These are phyloP conservation scores for Phlebiopsis flavidoalba DNA, from an alignment of 768 basidiomycete species.

Conservation along the genomic window DNA sequence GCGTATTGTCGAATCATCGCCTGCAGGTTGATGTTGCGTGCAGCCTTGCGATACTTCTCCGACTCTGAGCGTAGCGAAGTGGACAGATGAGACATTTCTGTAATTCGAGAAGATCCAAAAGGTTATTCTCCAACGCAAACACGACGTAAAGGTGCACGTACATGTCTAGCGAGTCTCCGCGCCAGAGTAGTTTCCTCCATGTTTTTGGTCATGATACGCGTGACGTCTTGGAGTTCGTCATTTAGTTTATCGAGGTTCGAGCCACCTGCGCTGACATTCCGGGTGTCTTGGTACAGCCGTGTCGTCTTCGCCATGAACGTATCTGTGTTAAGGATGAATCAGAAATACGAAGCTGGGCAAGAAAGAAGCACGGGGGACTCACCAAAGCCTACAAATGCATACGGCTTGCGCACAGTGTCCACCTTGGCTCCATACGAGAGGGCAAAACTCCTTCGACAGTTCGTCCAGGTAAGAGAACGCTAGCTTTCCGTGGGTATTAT, in stretches of 20 bases:
- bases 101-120: neutral
- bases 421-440: constrained; percentile 91
- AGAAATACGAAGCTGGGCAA: constrained; percentile 5
- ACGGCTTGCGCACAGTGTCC: constrained; percentile 90
- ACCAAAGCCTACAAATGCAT: constrained; percentile 99
- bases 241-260: constrained; percentile 84
- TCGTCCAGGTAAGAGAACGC: constrained; percentile 98
- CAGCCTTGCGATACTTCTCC: constrained; percentile 95
- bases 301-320: constrained; percentile 99
- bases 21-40: constrained; percentile 89
- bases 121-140: neutral
- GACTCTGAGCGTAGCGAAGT: constrained; percentile 93
- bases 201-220: constrained; percentile 99
- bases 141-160: constrained; percentile 33
- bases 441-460: constrained; percentile 92
- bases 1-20: constrained; percentile 96
- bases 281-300: constrained; percentile 89
- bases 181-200: constrained; percentile 99
- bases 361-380: constrained; percentile 25
- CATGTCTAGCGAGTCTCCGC: constrained; percentile 96
- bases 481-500: constrained; percentile 93
- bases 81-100: constrained; percentile 96
- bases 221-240: constrained; percentile 96
- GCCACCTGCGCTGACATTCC: constrained; percentile 62
- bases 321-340: constrained; percentile 41